A percentile compares a stretch with the other conserved stretches of the same genome.
These are phyloP conservation scores for Chaetomidium leptoderma DNA, from an alignment of 495 filamentous ascomycete genomes.

Conservation along the genomic window DNA sequence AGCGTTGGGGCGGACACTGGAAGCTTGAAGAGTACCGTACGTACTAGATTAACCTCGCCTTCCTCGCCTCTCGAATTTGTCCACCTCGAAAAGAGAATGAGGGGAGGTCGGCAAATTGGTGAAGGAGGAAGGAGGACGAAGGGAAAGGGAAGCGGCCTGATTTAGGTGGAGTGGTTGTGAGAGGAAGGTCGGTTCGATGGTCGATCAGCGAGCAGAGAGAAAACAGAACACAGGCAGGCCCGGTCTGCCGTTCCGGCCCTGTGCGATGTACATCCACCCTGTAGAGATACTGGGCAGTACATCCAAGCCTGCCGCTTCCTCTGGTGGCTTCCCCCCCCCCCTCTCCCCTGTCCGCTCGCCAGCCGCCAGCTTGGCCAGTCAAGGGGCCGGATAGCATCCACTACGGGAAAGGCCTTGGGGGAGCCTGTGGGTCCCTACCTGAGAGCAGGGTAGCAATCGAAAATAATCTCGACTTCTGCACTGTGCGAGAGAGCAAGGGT, in stretches of 20 bases:
- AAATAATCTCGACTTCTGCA: conserved; percentile 4
- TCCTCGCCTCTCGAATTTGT: conserved; percentile 35
- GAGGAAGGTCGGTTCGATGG: conserved; percentile 24
- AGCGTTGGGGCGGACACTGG: background rate
- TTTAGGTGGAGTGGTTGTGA: conserved; percentile 41
- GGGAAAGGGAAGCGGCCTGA: conserved; percentile 35
- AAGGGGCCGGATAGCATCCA: conserved; percentile 25
- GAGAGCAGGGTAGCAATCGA: conserved; percentile 21
- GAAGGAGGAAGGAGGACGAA: conserved; percentile 32
- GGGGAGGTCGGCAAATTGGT: conserved; percentile 37
- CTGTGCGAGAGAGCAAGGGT: conserved; percentile 18
- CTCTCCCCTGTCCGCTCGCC: conserved; percentile 18
- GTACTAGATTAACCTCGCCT: conserved; percentile 28
- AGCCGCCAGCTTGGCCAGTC: conserved; percentile 25
- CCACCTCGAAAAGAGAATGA: conserved; percentile 33
- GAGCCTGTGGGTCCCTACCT: conserved; percentile 3
- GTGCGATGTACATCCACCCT: conserved; percentile 4
- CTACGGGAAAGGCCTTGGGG: conserved; percentile 29
- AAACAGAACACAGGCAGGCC: conserved; percentile 27
- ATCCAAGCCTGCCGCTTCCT: conserved; percentile 12
- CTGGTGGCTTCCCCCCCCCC: conserved; percentile 9
- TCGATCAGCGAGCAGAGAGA: conserved; percentile 18
- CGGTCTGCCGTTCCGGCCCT: conserved; percentile 21
- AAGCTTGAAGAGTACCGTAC: background rate
- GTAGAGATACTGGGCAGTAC: conserved; percentile 17